Evolutionary conservation across 805 yeast genomes (phyloP).

Genomic region (Wickerhamiella musiphila): DNA sequence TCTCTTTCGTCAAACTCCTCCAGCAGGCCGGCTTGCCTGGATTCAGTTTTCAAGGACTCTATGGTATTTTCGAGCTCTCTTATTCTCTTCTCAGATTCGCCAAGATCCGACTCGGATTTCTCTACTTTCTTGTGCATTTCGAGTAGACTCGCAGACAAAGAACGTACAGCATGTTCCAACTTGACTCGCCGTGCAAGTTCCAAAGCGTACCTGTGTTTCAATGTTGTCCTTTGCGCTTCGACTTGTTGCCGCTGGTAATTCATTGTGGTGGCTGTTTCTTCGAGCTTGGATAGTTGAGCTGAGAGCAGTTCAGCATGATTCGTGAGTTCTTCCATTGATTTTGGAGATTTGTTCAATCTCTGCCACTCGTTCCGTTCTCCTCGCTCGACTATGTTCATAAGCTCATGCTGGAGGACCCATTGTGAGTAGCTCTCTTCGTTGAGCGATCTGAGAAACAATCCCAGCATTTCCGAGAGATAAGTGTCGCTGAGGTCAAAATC

Average conservation of each 20-base stretch:
- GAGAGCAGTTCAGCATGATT: too few species aligned
- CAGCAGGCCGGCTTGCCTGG: background rate
- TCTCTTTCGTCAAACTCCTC: background rate
- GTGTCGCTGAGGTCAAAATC: background rate
- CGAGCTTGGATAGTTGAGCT: background rate
- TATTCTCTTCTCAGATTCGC: background rate
- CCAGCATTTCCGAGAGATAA: background rate
- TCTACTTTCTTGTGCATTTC: slow-evolving; percentile 2
- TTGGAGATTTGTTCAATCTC: background rate
- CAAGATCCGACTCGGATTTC: slow-evolving; percentile 1
- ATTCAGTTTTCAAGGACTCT: background rate
- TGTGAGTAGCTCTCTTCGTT: background rate
- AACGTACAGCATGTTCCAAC: slow-evolving; percentile 7
- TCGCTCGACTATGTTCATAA: background rate
- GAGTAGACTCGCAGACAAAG: slow-evolving; percentile 3
- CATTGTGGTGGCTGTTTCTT: slow-evolving; percentile 1
- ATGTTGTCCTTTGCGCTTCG: slow-evolving; percentile 5
- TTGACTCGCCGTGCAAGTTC: slow-evolving; percentile 6
- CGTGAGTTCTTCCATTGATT: background rate
- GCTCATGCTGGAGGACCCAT: slow-evolving; percentile 1
- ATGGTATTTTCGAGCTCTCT: background rate
- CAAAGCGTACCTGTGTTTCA: slow-evolving; percentile 6
- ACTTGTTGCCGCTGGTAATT: slow-evolving; percentile 4
- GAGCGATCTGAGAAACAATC: background rate
- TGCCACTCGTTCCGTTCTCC: background rate